Evolutionary conservation across 2,329 filamentous ascomycete species (phyloP), one percentile per base, ranked within the genome.

Genomic region (Ophiostoma himal-ulmi): DNA sequence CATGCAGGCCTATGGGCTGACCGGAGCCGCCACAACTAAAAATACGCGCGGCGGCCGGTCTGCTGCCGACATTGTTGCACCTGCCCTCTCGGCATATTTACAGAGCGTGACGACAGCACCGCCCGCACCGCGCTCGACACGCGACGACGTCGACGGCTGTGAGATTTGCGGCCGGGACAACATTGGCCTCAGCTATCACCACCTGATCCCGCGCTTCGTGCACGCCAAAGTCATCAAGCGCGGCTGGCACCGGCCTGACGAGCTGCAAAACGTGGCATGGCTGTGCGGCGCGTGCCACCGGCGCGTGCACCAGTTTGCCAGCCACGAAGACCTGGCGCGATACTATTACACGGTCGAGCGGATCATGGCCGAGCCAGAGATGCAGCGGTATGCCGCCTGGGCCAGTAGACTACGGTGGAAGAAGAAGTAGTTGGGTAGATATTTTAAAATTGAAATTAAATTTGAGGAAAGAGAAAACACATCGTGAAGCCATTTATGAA

Each of bases 261-360:
- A 88, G 79, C 78, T 96, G 78, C 88, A 91, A 75, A 93, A 88
- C 77, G 93, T 95, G 26, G 92, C 93, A 14, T 96, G 92, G 92
- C 79, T 96, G 74, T 96, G 93, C 79, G 84, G 92, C 68, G 90
- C 92, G 2, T 96, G 93, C 76, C 93, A 96, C 81, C 87, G 85
- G 60, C 93, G 92, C 77, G 91, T 96, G 77, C 93, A 96, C 81
- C 82, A 87, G 54, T 86, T 93, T 76, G 89, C 87, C 44, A 83
- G 81, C 5, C 92, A 95, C 77, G 92, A 96, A 83, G 91, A 91
- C 75, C 80, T 96, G 74, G 93, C 92, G 17, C 83, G 85, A 75
- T 81, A 89, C 69, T 93, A 84, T 77, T 92, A 88, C 79, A 94
- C 88, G 0, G 86, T 95, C 7, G 91, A 94, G 70, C 79, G 85